Conservation (phyloP, 208 protist species). For the Trypanosomatidae sp. region DNA sequence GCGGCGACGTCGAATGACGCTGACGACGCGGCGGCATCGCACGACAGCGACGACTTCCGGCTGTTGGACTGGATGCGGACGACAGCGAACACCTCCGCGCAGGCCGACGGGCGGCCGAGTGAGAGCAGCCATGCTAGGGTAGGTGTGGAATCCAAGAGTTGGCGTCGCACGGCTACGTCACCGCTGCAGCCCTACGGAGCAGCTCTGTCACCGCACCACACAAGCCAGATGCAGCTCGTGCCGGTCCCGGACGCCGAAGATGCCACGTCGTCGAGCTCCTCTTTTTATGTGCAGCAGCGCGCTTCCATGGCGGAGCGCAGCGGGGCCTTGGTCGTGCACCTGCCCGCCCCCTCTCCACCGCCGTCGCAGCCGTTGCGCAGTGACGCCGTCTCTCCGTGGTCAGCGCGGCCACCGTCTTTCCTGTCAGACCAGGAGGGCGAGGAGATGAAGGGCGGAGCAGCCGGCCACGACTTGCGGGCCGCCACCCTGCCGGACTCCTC, state of each 20-base stretch:
- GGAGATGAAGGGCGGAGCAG: not conserved
- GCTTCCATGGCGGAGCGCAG: not conserved
- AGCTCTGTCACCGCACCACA: not conserved
- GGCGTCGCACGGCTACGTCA: not conserved
- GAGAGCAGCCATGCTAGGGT: not conserved
- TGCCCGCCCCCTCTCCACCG: constrained; percentile 26
- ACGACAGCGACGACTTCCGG: too few relatives aligned
- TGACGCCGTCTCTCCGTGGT: too few relatives aligned
- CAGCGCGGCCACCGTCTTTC: not conserved
- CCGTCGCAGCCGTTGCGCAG: constrained; percentile 9
- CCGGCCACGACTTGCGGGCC: not conserved
- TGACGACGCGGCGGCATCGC: not conserved
- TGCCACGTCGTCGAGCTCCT: constrained; percentile 27
- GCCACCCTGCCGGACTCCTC: too few relatives aligned
- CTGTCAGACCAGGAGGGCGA: not conserved
- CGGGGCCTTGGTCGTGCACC: constrained; percentile 21
- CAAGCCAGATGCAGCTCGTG: constrained; percentile 22
- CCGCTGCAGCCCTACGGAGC: not conserved
- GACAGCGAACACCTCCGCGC: constrained; percentile 25
- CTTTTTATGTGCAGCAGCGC: constrained; percentile 13
- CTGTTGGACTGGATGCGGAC: constrained; percentile 24
- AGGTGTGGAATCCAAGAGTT: not conserved
- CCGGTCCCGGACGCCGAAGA: constrained; percentile 8
- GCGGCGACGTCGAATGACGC: constrained; percentile 1
- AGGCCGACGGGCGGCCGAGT: not conserved